A percentile compares a stretch with the other conserved stretches of the same genome.
Conservation (phyloP, 306 rosid genomes). For the Comarum palustre region DNA sequence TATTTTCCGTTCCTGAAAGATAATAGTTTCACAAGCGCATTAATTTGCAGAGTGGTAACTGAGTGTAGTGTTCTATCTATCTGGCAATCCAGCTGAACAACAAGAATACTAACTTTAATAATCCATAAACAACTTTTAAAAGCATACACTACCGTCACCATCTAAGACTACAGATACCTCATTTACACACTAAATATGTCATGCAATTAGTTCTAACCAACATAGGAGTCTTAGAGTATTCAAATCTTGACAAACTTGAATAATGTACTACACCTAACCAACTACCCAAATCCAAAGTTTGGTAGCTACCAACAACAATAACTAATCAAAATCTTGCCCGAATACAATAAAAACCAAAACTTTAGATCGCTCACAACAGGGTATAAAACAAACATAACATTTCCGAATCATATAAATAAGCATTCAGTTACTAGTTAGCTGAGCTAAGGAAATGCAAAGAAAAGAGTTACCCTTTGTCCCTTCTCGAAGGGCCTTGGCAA, state of each 20-base stretch:
- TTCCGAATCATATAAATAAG: neutral
- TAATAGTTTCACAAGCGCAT: neutral
- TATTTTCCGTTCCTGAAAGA: neutral
- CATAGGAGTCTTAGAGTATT: neutral
- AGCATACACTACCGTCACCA: slow-evolving; percentile 7
- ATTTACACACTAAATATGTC: neutral
- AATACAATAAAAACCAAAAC: neutral
- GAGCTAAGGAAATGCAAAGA: neutral
- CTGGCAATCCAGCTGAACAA: neutral
- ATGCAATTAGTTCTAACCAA: neutral
- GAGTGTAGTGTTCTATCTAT: neutral
- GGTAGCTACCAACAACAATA: neutral
- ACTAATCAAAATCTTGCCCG: neutral
- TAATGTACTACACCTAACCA: slow-evolving; percentile 2
- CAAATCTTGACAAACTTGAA: neutral
- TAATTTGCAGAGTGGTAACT: neutral
- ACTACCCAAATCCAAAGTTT: neutral
- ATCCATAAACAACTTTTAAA: neutral
- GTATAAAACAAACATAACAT: neutral
- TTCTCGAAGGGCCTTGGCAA: slow-evolving; percentile 88
- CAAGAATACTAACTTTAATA: neutral
- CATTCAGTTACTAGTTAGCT: neutral
- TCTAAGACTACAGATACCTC: neutral
- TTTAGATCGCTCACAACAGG: neutral
- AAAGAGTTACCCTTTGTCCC: slow-evolving; percentile 73